Percentiles rank a stretch among this genome's conserved stretches.
Evolutionary conservation across 1,139 yeast genomes (phyloP).

Genomic region (Suhomyces terraborum): DNA sequence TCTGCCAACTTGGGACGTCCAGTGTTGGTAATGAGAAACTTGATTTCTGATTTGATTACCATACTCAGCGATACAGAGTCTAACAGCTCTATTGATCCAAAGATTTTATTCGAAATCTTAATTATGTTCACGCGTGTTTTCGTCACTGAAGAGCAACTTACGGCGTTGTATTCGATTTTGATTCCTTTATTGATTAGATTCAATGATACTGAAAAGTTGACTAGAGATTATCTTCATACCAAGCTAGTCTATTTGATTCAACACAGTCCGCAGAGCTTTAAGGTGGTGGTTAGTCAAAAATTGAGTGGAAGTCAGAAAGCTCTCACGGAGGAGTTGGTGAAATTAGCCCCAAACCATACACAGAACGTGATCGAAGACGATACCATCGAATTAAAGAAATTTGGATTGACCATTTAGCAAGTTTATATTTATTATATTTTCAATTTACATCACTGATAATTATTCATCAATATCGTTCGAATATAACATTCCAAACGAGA

Average conservation of each 20-base stretch:
- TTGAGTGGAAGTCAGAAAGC: slow-evolving; percentile 41
- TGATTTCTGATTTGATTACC: slow-evolving; percentile 35
- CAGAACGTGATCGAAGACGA: slow-evolving; percentile 9
- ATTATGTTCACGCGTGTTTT: slow-evolving; percentile 44
- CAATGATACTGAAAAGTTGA: slow-evolving; percentile 28
- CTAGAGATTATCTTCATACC: slow-evolving; percentile 46
- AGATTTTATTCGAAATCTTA: slow-evolving; percentile 57
- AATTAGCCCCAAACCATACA: slow-evolving; percentile 8
- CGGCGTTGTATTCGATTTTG: slow-evolving; percentile 42
- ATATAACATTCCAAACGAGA: too few relatives aligned
- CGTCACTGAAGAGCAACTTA: slow-evolving; percentile 32
- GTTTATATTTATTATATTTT: neutral
- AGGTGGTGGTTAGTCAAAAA: slow-evolving; percentile 44
- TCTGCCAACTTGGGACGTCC: slow-evolving; percentile 28
- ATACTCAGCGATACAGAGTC: slow-evolving; percentile 20
- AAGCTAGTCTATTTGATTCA: slow-evolving; percentile 55
- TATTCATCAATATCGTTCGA: too few relatives aligned
- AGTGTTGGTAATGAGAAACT: slow-evolving; percentile 31
- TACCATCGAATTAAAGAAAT: slow-evolving; percentile 40
- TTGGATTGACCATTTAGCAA: slow-evolving; percentile 20
- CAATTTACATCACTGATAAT: too few relatives aligned
- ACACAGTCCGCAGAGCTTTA: slow-evolving; percentile 55
- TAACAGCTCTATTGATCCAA: slow-evolving; percentile 24
- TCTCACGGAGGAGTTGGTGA: slow-evolving; percentile 46
- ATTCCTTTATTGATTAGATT: slow-evolving; percentile 54